Base-by-base conservation (phyloP, 495 filamentous ascomycete species). In the Penicillium dipodomyicola region DNA sequence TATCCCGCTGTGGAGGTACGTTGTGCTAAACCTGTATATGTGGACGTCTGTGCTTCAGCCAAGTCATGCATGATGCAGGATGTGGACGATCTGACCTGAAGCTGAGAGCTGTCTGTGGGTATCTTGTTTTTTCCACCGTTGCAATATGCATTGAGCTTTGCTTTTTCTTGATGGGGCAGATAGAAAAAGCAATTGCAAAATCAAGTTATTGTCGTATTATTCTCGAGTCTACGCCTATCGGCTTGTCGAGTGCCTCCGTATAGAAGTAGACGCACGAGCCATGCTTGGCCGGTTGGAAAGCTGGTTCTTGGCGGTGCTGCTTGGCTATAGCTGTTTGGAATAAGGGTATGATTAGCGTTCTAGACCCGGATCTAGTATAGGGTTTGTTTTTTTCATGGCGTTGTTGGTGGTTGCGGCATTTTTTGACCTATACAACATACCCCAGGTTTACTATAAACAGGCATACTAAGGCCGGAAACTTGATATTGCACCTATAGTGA, bases 241-340 rank as follows among this genome's bases (percentile, higher is more conserved):
- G 30, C 43, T 25, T 17, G 22, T 54, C 52, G 22, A 43, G 42
- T 32, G 25, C 44, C 44, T 30, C 23, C 17, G 19, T 30, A n/a
- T 9, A 30, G 44, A 10, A 32, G 44, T 27, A 30, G 27, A 46
- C 30, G 46, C 55, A 62, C 44, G 33, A 56, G 51, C 59, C 50
- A 55, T 20, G 30, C 19, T 45, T 46, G 60, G 14, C 50, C 55
- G 25, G 43, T 55, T 54, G 12, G 15, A 54, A 62, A 30, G 19
- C 45, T 54, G 55, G 42, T 52, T 57, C 53, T 58, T 62, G 52
- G 52, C 52, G 22, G 49, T 33, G 25, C 32, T 37, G 12, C 58
- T 58, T 58, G 60, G 55, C 46, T 39, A 47, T 54, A 46, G 44
- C 48, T 35, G 39, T 14, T 27, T 23, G 11, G 5, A 40, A 37